Conservation (phyloP, 176 grass and related monocot species). For the Carex myosuroides region DNA sequence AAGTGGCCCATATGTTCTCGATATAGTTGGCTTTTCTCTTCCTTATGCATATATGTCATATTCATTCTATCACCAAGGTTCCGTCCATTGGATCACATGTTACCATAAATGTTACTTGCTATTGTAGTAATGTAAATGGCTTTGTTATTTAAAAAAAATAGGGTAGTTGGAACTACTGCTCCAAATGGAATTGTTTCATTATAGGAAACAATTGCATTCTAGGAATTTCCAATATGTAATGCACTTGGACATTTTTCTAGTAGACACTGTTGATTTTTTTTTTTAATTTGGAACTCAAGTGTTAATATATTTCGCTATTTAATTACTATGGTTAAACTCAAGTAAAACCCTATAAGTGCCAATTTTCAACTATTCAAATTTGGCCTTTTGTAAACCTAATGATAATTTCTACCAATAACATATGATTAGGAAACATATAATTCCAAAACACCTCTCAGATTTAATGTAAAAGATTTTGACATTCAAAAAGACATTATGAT, state of each 20-base stretch:
- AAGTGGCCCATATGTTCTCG: slow-evolving; percentile 28
- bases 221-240: slow-evolving; percentile 1
- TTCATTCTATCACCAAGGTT: neutral
- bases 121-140: neutral
- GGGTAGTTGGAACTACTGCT: neutral
- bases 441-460: neutral
- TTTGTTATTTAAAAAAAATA: neutral
- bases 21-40: slow-evolving; percentile 15
- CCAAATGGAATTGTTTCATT: neutral
- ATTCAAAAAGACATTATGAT: neutral
- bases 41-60: neutral
- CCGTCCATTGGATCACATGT: slow-evolving; percentile 9
- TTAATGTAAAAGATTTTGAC: neutral
- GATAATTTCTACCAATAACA: neutral
- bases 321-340: neutral
- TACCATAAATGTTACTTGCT: neutral
- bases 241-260: neutral
- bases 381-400: neutral
- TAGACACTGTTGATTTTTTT: neutral
- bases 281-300: neutral
- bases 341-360: neutral
- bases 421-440: neutral
- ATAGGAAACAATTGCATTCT: neutral
- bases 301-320: neutral
- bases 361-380: neutral